phyloP scores from a whole-genome alignment of 306 rosid species.

The Cucurbita moschata region DNA sequence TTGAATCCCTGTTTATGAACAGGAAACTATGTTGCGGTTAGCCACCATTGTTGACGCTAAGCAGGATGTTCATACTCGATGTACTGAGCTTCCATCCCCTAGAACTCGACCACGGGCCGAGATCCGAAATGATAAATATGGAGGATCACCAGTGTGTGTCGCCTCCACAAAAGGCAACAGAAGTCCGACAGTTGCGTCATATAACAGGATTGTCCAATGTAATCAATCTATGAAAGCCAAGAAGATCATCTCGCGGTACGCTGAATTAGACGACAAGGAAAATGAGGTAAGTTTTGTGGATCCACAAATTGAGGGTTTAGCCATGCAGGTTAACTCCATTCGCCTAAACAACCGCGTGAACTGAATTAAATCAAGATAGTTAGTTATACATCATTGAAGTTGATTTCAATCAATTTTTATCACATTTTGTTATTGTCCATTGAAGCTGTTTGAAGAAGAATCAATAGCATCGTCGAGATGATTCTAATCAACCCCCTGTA shows the following conservation, averaged over 20 bases:
- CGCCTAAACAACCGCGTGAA: neutral
- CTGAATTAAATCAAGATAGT: too few species aligned
- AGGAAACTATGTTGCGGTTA: slow-evolving; percentile 15
- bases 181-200: neutral
- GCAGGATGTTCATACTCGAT: slow-evolving; percentile 3
- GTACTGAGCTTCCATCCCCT: slow-evolving; percentile 6
- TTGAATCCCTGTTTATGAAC: neutral
- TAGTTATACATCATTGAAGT: too few species aligned
- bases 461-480: too few species aligned
- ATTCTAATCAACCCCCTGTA: too few species aligned
- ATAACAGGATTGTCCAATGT: neutral
- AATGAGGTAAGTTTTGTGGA: slow-evolving; percentile 6
- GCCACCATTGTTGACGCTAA: neutral
- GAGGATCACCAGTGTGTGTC: neutral
- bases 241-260: neutral
- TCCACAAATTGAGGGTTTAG: slow-evolving; percentile 9
- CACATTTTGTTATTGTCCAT: too few species aligned
- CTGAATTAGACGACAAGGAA: slow-evolving; percentile 7
- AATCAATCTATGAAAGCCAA: neutral
- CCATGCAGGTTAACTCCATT: slow-evolving; percentile 2
- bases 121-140: neutral
- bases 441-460: too few species aligned
- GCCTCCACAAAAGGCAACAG: neutral
- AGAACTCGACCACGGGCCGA: neutral
- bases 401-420: too few species aligned